phyloP scores from a whole-genome alignment of 2,329 filamentous ascomycete genomes.

The Monilinia fructigena region DNA sequence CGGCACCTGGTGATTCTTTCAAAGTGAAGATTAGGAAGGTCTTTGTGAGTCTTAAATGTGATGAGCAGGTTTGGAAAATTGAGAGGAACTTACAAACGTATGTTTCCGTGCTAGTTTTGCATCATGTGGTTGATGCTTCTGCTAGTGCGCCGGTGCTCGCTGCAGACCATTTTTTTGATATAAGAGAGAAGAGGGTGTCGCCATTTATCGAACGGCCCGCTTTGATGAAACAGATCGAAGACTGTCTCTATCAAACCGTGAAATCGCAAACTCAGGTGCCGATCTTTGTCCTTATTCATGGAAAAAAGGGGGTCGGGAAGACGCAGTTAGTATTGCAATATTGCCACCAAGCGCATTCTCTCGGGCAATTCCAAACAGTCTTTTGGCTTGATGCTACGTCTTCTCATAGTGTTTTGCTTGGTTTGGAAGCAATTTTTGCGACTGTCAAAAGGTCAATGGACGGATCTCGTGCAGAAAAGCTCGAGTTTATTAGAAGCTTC shows the following conservation, averaged over 20 bases:
- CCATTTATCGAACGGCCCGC: conserved; percentile 23
- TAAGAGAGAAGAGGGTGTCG: conserved; percentile 24
- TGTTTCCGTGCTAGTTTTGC: conserved; percentile 30
- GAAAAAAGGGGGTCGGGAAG: conserved; percentile 25
- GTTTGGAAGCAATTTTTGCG: conserved; percentile 27
- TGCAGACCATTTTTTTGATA: conserved; percentile 28
- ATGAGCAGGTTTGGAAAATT: conserved; percentile 29
- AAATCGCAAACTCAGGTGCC: conserved; percentile 25
- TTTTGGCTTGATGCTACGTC: conserved; percentile 29
- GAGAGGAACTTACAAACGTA: conserved; percentile 31
- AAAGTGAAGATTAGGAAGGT: conserved; percentile 30
- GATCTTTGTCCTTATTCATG: conserved; percentile 24
- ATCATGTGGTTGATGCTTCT: conserved; percentile 30
- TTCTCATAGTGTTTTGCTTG: conserved; percentile 24
- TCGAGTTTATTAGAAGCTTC: conserved; percentile 27
- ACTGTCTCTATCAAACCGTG: conserved; percentile 20
- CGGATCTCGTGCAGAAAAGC: conserved; percentile 26
- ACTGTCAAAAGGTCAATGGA: conserved; percentile 26
- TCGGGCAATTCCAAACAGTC: conserved; percentile 25
- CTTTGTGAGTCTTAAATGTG: conserved; percentile 28
- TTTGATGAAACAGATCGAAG: conserved; percentile 25
- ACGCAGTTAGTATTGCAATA: conserved; percentile 29
- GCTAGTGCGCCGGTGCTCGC: conserved; percentile 13
- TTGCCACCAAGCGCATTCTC: conserved; percentile 24
- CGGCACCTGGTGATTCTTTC: conserved; percentile 25